These are phyloP conservation scores for Nematocida ironsii DNA, from an alignment of 371 early-diverging fungal species.

Conservation along the genomic window DNA sequence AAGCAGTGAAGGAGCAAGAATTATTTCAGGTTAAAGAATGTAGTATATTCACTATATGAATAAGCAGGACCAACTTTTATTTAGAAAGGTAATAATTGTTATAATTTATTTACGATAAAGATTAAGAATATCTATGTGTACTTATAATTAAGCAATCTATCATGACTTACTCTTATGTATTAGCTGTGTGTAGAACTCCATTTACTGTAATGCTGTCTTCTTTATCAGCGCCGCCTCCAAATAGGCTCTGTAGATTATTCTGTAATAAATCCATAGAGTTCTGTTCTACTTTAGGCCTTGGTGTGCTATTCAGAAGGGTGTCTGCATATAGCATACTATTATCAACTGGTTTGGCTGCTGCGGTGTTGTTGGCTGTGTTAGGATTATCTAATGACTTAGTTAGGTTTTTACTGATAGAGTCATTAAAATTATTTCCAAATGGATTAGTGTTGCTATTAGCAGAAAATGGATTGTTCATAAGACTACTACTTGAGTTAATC, in stretches of 20 bases:
- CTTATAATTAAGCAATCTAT: background rate
- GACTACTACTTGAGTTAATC: too few species aligned
- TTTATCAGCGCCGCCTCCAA: background rate
- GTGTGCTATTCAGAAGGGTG: background rate
- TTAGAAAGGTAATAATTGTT: background rate
- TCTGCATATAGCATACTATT: background rate
- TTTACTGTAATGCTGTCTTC: background rate
- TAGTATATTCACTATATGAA: too few species aligned
- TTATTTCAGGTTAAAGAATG: too few species aligned
- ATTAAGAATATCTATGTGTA: slow-evolving; percentile 2
- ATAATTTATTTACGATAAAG: slow-evolving; percentile 26
- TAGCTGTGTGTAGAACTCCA: background rate
- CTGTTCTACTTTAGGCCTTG: background rate
- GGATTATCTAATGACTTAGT: background rate
- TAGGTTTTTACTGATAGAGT: background rate
- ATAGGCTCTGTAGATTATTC: background rate
- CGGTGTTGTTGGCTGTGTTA: background rate
- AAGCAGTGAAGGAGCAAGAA: too few species aligned
- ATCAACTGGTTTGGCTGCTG: background rate
- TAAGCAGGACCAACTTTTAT: too few species aligned
- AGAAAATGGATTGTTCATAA: background rate
- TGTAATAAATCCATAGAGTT: slow-evolving; percentile 1
- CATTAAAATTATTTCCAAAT: slow-evolving; percentile 9
- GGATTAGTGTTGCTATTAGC: background rate
- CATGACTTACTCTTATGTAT: background rate